Conservation (phyloP, 371 early-diverging fungal genomes). For the Parasitella parasitica region DNA sequence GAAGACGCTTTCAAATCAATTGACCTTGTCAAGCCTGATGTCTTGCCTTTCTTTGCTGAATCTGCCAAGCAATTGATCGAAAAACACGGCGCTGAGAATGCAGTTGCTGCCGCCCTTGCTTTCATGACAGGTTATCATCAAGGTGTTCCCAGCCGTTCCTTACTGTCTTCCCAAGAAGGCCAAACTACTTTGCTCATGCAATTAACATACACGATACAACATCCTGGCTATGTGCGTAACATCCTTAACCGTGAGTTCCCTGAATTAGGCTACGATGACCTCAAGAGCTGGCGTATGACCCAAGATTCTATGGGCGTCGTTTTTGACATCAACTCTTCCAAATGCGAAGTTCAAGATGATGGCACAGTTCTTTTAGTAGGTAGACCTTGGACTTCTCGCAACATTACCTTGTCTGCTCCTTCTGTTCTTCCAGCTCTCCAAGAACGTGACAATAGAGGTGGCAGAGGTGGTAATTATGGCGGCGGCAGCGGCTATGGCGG, state of each 20-base stretch:
- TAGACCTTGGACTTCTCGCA: constrained; percentile 63
- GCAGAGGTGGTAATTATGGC: constrained; percentile 17
- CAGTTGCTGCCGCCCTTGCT: constrained; percentile 83
- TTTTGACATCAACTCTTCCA: constrained; percentile 71
- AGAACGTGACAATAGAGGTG: constrained; percentile 51
- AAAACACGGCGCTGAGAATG: constrained; percentile 63
- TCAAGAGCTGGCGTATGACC: constrained; percentile 78
- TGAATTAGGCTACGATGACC: constrained; percentile 64
- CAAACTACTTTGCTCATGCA: constrained; percentile 73
- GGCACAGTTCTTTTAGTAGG: constrained; percentile 48
- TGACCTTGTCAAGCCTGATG: constrained; percentile 68
- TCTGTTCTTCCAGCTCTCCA: constrained; percentile 79
- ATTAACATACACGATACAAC: constrained; percentile 62
- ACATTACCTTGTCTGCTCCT: constrained; percentile 66
- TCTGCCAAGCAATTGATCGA: constrained; percentile 74
- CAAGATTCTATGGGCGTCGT: constrained; percentile 80
- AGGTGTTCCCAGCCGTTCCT: constrained; percentile 78
- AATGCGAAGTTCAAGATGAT: constrained; percentile 59
- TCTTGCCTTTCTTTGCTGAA: constrained; percentile 72
- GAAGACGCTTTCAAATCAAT: constrained; percentile 71
- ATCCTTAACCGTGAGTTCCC: constrained; percentile 73
- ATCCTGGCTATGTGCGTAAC: constrained; percentile 79
- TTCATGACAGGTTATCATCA: constrained; percentile 81
- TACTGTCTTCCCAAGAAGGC: constrained; percentile 81
- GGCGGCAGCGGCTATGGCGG: constrained; percentile 22